Evolutionary conservation across 1,139 yeast genomes (phyloP).

Genomic region (Starmera stellimalicola): DNA sequence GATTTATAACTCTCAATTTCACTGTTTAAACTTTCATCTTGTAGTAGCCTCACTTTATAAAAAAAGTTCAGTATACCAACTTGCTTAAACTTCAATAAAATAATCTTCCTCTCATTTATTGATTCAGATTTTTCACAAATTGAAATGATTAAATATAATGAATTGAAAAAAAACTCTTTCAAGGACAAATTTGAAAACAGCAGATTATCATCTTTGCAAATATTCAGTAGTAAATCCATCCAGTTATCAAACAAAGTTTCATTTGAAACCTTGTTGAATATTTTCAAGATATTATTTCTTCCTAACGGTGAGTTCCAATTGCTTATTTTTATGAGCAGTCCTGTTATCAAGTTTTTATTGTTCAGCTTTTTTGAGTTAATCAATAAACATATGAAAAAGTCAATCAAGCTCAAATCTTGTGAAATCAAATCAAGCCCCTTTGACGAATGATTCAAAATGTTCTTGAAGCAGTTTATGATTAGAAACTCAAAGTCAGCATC

Average conservation of each 20-base stretch:
- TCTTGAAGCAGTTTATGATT: slow-evolving; percentile 41
- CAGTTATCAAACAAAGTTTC: slow-evolving; percentile 48
- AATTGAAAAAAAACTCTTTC: slow-evolving; percentile 60
- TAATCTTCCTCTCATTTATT: slow-evolving; percentile 30
- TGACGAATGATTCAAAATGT: slow-evolving; percentile 31
- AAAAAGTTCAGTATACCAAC: slow-evolving; percentile 51
- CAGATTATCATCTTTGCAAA: slow-evolving; percentile 65
- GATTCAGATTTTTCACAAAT: slow-evolving; percentile 53
- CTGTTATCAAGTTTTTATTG: slow-evolving; percentile 64
- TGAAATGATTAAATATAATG: slow-evolving; percentile 58
- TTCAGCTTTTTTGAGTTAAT: slow-evolving; percentile 41
- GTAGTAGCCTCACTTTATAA: slow-evolving; percentile 43
- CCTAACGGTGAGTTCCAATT: slow-evolving; percentile 36
- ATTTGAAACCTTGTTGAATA: slow-evolving; percentile 51
- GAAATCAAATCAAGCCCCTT: slow-evolving; percentile 40
- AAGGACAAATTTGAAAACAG: slow-evolving; percentile 57
- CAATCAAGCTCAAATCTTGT: slow-evolving; percentile 31
- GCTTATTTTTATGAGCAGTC: slow-evolving; percentile 41
- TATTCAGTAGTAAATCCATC: slow-evolving; percentile 49
- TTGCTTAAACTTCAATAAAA: slow-evolving; percentile 57
- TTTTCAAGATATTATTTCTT: slow-evolving; percentile 45
- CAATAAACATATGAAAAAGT: slow-evolving; percentile 33
- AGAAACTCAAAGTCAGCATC: slow-evolving; percentile 38
- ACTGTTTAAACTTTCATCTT: slow-evolving; percentile 45
- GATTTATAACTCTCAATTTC: slow-evolving; percentile 47